Percentiles rank a stretch among this genome's conserved stretches.
Evolutionary conservation across 768 basidiomycete genomes (phyloP).

Genomic region (Vararia minispora): DNA sequence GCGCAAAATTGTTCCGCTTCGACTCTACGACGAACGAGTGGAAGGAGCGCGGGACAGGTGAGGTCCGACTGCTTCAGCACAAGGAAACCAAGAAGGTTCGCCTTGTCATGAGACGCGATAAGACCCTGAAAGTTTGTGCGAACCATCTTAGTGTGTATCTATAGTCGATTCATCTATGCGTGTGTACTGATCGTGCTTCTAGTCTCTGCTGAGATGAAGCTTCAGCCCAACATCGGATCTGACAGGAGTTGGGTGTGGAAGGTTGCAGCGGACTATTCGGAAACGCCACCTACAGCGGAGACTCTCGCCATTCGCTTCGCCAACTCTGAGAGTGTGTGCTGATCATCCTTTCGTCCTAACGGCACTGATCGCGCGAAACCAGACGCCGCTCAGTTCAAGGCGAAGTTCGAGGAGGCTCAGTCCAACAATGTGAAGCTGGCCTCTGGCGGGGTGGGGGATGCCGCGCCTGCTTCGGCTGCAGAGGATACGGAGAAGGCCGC

Average conservation of each 20-base stretch:
- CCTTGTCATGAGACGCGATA: slow-evolving; percentile 98
- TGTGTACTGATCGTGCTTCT: slow-evolving; percentile 2
- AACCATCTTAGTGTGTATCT: slow-evolving; percentile 76
- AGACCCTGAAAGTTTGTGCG: slow-evolving; percentile 98
- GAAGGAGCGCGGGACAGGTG: slow-evolving; percentile 98
- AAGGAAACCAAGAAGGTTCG: slow-evolving; percentile 86
- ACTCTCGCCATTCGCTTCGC: slow-evolving; percentile 98
- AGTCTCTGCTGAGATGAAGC: slow-evolving; percentile 87
- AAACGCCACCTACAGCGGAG: slow-evolving; percentile 81
- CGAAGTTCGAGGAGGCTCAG: slow-evolving; percentile 79
- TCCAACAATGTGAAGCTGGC: slow-evolving; percentile 38
- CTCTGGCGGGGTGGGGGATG: slow-evolving; percentile 15
- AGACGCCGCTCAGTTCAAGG: slow-evolving; percentile 87
- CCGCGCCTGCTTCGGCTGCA: slow-evolving; percentile 18
- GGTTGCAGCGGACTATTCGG: slow-evolving; percentile 90
- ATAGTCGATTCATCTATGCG: neutral
- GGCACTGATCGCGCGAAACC: too few relatives aligned
- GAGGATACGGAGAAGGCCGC: slow-evolving; percentile 19
- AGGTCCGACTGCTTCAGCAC: slow-evolving; percentile 86
- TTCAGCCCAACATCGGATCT: slow-evolving; percentile 96
- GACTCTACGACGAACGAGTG: slow-evolving; percentile 69
- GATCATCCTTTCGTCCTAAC: neutral
- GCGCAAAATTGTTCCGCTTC: slow-evolving; percentile 97
- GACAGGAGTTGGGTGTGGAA: slow-evolving; percentile 99
- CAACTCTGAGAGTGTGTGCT: slow-evolving; percentile 79